These are phyloP conservation scores for Magnolia kwangsiensis DNA, from an alignment of 164 flowering plant species.

Conservation along the genomic window DNA sequence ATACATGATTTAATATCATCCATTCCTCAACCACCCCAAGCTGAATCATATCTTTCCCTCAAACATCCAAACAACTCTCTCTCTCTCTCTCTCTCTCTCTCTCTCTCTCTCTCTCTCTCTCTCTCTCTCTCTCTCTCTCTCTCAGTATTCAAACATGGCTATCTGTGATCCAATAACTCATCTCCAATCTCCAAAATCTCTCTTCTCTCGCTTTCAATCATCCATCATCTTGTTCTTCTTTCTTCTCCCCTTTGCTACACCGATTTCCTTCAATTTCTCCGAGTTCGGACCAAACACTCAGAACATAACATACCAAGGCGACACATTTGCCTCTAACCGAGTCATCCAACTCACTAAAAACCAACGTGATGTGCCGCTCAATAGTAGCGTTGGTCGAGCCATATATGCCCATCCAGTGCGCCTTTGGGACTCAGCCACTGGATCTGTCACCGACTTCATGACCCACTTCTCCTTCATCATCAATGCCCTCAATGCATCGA, in stretches of 20 bases:
- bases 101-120: neutral
- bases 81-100: neutral
- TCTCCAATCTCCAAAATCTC: neutral
- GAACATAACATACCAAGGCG: slow-evolving; percentile 11
- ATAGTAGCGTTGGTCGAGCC: slow-evolving; percentile 29
- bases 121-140: neutral
- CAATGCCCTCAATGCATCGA: neutral
- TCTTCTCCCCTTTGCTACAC: slow-evolving; percentile 8
- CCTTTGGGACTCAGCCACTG: slow-evolving; percentile 35
- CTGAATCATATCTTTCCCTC: neutral
- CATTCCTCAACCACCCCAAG: neutral
- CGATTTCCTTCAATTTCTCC: slow-evolving; percentile 29
- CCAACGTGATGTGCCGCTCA: slow-evolving; percentile 1
- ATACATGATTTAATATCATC: neutral
- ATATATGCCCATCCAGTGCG: slow-evolving; percentile 26
- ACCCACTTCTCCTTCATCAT: slow-evolving; percentile 47
- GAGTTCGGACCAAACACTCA: slow-evolving; percentile 5
- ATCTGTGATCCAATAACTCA: neutral
- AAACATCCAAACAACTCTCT: neutral
- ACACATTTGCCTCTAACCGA: slow-evolving; percentile 7
- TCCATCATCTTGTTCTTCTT: slow-evolving; percentile 5
- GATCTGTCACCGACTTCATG: slow-evolving; percentile 37
- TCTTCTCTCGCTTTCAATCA: neutral
- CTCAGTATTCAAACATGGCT: slow-evolving; percentile 13
- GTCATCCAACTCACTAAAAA: slow-evolving; percentile 26